Evolutionary conservation across 2,329 filamentous ascomycete genomes (phyloP).

Genomic region (Aspergillus texensis): DNA sequence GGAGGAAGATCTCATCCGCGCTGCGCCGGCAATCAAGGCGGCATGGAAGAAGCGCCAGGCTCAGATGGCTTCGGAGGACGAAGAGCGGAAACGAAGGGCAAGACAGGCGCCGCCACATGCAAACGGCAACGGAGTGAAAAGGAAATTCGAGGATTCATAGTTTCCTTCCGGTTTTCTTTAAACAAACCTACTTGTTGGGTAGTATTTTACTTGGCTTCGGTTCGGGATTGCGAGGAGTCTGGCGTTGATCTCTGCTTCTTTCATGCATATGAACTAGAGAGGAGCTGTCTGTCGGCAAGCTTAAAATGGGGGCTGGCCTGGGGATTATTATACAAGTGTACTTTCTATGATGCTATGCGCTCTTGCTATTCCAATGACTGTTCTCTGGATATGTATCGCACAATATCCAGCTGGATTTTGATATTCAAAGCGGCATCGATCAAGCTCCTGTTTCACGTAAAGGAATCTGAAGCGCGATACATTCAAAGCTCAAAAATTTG

Average conservation of each 20-base stretch:
- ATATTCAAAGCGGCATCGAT: not conserved
- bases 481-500: not conserved
- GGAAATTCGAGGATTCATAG: constrained; percentile 44
- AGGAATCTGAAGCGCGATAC: not conserved
- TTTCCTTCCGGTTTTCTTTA: not conserved
- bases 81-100: constrained; percentile 28
- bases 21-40: constrained; percentile 71
- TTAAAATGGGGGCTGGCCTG: not conserved
- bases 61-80: constrained; percentile 26
- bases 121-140: constrained; percentile 42
- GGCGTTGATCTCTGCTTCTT: constrained; percentile 5
- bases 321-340: constrained; percentile 7
- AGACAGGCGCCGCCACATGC: constrained; percentile 29
- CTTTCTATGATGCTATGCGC: constrained; percentile 6
- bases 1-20: constrained; percentile 74
- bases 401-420: not conserved
- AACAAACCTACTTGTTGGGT: not conserved
- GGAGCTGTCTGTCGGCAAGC: not conserved
- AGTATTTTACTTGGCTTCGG: not conserved
- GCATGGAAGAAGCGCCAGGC: constrained; percentile 73
- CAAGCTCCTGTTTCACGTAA: not conserved
- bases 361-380: not conserved
- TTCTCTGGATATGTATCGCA: not conserved
- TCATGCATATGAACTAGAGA: constrained; percentile 1
- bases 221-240: constrained; percentile 11